These are phyloP conservation scores for Phytophthora palmivora DNA, from an alignment of 352 stramenopile genomes.

Conservation along the genomic window DNA sequence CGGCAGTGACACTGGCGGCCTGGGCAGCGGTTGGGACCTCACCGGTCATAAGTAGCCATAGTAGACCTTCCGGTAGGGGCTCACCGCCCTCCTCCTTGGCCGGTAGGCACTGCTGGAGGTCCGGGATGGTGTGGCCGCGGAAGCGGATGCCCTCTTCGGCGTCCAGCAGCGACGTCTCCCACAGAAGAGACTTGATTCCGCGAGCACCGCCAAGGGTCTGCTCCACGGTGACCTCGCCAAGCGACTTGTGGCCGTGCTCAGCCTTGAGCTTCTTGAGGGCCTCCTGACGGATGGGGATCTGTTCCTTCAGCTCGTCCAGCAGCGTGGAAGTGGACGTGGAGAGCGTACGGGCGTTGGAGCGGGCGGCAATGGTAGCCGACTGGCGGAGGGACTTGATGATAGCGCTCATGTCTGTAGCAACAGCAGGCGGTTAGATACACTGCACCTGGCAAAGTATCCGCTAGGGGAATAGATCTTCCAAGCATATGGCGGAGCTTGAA, in stretches of 20 bases:
- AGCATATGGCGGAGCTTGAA: slow-evolving; percentile 19
- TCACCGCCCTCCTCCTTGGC: slow-evolving; percentile 93
- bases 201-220: slow-evolving; percentile 97
- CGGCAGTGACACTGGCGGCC: slow-evolving; percentile 94
- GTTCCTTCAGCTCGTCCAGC: slow-evolving; percentile 86
- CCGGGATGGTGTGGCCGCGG: slow-evolving; percentile 98
- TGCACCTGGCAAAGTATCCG: slow-evolving; percentile 12
- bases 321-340: slow-evolving; percentile 77
- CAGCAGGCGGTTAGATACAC: slow-evolving; percentile 7
- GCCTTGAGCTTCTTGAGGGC: slow-evolving; percentile 95
- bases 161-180: slow-evolving; percentile 97
- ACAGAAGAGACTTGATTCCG: slow-evolving; percentile 99
- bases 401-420: slow-evolving; percentile 58
- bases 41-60: slow-evolving; percentile 98
- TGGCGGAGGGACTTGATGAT: slow-evolving; percentile 75
- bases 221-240: slow-evolving; percentile 95
- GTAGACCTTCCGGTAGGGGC: slow-evolving; percentile 96
- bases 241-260: slow-evolving; percentile 92
- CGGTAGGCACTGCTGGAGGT: slow-evolving; percentile 97
- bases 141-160: slow-evolving; percentile 98
- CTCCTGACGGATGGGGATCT: slow-evolving; percentile 93
- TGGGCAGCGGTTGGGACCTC: slow-evolving; percentile 98
- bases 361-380: slow-evolving; percentile 46
- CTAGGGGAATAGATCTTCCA: slow-evolving; percentile 9
- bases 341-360: slow-evolving; percentile 62